Evolutionary conservation across 371 early-diverging fungal species (phyloP), one percentile per base, ranked within the genome.

Genomic region (Mortierella sp.): DNA sequence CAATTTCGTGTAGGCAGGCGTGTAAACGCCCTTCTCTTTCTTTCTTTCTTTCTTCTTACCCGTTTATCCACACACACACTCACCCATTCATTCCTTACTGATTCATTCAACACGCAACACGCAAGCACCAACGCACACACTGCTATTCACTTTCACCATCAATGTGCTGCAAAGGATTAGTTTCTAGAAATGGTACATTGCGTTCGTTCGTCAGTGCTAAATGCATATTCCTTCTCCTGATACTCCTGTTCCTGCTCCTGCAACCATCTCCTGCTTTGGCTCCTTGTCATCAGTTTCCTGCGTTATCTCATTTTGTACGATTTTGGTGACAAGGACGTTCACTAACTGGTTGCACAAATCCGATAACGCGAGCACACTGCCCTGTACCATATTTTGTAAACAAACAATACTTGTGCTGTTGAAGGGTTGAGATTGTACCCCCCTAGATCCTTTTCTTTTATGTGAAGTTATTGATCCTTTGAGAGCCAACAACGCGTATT

Each of bases 401-500:
- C 35, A 35, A 35, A 35, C 35, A 35, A 35, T 35, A 35, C 35
- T 35, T 8, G 35, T 35, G 35, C 35, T 35, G 35, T 35, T 2
- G 35, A 35, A 35, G 35, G 35, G 12, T 45, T 45, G 12, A 40
- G 40, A 12, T 40, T 40, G 40, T 40, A 8, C 40, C 40, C 45
- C 45, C 18, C 18, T 18, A 35, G 35, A 35, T 18, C 45, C 18
- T 45, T 52, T 18, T 52, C 11, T 52, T 52, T n/a, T 52, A 9
- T 52, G 2, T n/a, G 8, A 4, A 18, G 2, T 28, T 12, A 28
- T 1, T 58, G 40, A 45, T 64, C 47, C 22, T 20, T 66, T 68
- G 68, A 57, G 68, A 68, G 68, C 61, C 68, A 40, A 39, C 45
- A 26, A 60, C 68, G 68, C 51, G 68, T 68, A 68, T 68, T 68